Base-by-base conservation (phyloP, 495 filamentous ascomycete genomes). In the Neurospora sp. region DNA sequence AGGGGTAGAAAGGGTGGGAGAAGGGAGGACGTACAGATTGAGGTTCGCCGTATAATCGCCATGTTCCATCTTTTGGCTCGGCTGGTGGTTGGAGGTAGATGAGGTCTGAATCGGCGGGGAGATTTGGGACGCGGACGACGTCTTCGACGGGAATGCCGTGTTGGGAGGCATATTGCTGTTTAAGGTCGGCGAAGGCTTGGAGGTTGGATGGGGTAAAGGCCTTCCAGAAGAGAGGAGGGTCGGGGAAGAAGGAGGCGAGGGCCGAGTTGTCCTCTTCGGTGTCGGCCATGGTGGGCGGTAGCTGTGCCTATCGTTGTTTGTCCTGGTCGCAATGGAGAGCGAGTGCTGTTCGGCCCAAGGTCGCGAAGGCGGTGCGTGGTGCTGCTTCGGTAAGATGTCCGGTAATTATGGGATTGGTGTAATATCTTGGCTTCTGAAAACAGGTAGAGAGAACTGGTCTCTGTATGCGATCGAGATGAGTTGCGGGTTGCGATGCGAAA, bases 201-300 rank as follows among this genome's bases (percentile, higher is more conserved):
- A 96, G 78, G 81, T 97, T 97, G 0, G 91, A 88, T 4, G 88
- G 78, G 0, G 93, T 97, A 83, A 98, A 98, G 80, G 90, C 86
- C 75, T 93, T 91, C 89, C 93, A 98, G 85, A 97, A 94, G 4
- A 92, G 90, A 27, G 96, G 96, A 5, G 96, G 96, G 18, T 92
- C 87, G 20, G 96, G 95, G 82, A 94, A 86, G 31, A 83, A 82
- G 10, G 83, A 77, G n/a, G 82, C 79, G 11, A 81, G 78, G 44
- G 79, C 79, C 11, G 76, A 76, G 38, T 82, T 76, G 62, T 85
- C 82, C 40, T 86, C 82, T 54, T 82, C 79, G 16, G 69, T 46
- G 46, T 77, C 70, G 35, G 76, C 80, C 84, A 86, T 86, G 27
- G 49, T 75, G 70, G 38, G 40, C 1, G 6, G 10, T 12, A 5